A percentile compares a stretch with the other conserved stretches of the same genome.
phyloP scores from a whole-genome alignment of 805 yeast species.

The Wickerhamiella galacta region DNA sequence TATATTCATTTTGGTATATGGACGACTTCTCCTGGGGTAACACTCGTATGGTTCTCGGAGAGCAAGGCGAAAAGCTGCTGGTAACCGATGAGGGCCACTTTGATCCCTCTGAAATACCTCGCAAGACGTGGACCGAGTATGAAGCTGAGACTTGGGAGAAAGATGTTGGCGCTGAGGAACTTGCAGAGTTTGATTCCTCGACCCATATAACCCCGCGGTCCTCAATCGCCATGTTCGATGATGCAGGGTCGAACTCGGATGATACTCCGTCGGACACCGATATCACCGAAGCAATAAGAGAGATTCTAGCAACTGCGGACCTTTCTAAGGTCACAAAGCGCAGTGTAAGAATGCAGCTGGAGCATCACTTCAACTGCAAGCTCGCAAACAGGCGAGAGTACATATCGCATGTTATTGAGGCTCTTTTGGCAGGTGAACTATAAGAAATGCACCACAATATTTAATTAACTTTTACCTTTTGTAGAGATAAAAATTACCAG shows the following conservation, averaged over 20 bases:
- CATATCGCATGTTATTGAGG: slow-evolving; percentile 25
- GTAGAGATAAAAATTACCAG: background rate
- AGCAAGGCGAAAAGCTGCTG: slow-evolving; percentile 32
- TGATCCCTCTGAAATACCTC: slow-evolving; percentile 37
- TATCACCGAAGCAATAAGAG: slow-evolving; percentile 23
- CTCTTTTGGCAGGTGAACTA: slow-evolving; percentile 25
- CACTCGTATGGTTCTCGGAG: slow-evolving; percentile 41
- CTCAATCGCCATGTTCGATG: too few relatives aligned
- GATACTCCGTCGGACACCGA: slow-evolving; percentile 23
- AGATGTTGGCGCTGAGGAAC: slow-evolving; percentile 5
- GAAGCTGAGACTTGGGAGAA: slow-evolving; percentile 32
- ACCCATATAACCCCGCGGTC: background rate
- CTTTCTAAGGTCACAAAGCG: slow-evolving; percentile 25
- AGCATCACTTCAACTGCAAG: slow-evolving; percentile 21
- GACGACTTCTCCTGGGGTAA: slow-evolving; percentile 57
- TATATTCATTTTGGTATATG: slow-evolving; percentile 46
- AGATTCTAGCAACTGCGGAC: slow-evolving; percentile 24
- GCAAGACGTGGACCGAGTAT: slow-evolving; percentile 42
- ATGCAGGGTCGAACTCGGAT: too few relatives aligned
- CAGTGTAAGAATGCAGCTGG: slow-evolving; percentile 22
- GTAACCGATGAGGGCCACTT: slow-evolving; percentile 33
- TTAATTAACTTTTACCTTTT: background rate
- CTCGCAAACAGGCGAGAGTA: slow-evolving; percentile 22
- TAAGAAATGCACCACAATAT: slow-evolving; percentile 12
- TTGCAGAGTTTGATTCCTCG: background rate